These are phyloP conservation scores for Acephala macrosclerotiorum DNA, from an alignment of 2,329 filamentous ascomycete genomes.

Conservation along the genomic window DNA sequence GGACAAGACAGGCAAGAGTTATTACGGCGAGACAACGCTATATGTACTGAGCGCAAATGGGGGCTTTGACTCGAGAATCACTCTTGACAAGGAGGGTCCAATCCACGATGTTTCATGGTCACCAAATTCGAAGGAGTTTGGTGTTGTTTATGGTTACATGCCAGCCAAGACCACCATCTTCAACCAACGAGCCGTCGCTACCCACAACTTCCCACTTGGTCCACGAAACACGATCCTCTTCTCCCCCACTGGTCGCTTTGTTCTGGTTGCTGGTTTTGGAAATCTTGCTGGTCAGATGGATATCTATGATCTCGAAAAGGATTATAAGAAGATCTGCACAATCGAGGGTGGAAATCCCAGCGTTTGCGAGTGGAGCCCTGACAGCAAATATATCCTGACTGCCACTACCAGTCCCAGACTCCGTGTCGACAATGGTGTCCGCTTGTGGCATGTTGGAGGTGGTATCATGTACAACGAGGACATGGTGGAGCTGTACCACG, in stretches of 20 bases:
- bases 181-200: conserved; percentile 83
- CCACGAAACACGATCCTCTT: conserved; percentile 96
- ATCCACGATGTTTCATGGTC: conserved; percentile 99
- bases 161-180: conserved; percentile 99
- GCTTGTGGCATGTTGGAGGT: conserved; percentile 92
- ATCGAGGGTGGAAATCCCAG: conserved; percentile 96
- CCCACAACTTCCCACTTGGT: conserved; percentile 84
- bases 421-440: conserved; percentile 95
- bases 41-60: conserved; percentile 94
- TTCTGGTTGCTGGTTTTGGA: conserved; percentile 93
- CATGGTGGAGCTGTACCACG: conserved; percentile 92
- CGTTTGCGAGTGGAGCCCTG: conserved; percentile 96
- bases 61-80: conserved; percentile 89
- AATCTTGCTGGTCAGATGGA: conserved; percentile 98
- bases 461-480: conserved; percentile 94
- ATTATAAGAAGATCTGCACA: conserved; percentile 90
- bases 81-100: conserved; percentile 94
- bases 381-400: conserved; percentile 94
- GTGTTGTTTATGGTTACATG: conserved; percentile 98
- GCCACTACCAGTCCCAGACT: conserved; percentile 96
- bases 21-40: conserved; percentile 97
- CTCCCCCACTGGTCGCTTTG: conserved; percentile 91
- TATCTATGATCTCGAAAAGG: conserved; percentile 94
- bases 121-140: conserved; percentile 96
- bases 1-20: conserved; percentile 98